Base-by-base conservation (phyloP, 495 filamentous ascomycete genomes). In the Hamigera avellanea region DNA sequence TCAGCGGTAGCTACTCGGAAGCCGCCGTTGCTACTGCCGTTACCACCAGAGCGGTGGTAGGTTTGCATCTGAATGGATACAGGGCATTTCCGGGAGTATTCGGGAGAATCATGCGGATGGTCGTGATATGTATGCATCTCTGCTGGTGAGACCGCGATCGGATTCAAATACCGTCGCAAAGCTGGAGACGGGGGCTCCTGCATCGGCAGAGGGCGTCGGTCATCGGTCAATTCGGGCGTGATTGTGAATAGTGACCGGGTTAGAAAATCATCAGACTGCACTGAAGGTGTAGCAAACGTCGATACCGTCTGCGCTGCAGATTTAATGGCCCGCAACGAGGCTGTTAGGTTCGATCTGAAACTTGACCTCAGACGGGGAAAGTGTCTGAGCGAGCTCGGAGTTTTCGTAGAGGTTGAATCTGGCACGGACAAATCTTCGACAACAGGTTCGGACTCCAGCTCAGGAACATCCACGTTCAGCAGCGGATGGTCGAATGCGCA, bases 271-370 rank as follows among this genome's bases (percentile, higher is more conserved):
- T 95, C 85, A 6, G 84, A 80, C 25, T 82, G 82, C 31, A 86
- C 77, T 14, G 80, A 76, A 1, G 81, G 72, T 9, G 80, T 67
- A 2, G 77, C 61, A 42, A 95, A 77, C 42, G 66, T 78, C 16
- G 88, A 86, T 35, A 98, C 78, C 3, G 83, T 82, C 40, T 75
- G 80, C 14, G 87, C 88, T 0, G 87, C 89, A 9, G 79, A 83
- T 54, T 83, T 83, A 37, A 96, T 73, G 17, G 83, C 86, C 21
- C 83, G 76, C 35, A 98, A 59, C 0, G 91, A 98, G 14, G 89
- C 86, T 3, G 88, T 98, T 12, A 98, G 69, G 45, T 96, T 96
- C 2, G 91, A 98, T 48, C 86, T 93, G 62, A 95, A 86, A 8
- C 73, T 76, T 12, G 68, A 64, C 10, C 53, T 56, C 5, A 66